Base-by-base conservation (phyloP, 2,329 filamentous ascomycete genomes). In the Nothophaeocryptopus gaeumannii region DNA sequence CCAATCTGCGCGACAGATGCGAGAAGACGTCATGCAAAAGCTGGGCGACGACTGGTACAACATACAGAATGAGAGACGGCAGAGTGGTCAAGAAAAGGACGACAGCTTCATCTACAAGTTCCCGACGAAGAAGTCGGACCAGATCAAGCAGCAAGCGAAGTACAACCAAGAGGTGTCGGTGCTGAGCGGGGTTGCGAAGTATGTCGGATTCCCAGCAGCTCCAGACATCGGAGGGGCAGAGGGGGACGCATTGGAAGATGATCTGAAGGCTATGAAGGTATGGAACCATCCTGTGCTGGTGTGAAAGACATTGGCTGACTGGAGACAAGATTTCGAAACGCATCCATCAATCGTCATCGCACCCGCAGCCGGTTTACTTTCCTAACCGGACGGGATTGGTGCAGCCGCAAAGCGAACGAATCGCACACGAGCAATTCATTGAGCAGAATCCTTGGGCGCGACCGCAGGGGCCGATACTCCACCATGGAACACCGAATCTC, bases 141-240 rank as follows among this genome's bases (percentile, higher is more conserved):
- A 92, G 63, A 80, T 95, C 53, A 79, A 83, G 54, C 88, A 96
- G 55, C 91, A 95, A 60, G 81, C 90, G 42, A 87, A 91, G 39
- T 97, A 97, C 74, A 97, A 96, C 68, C 88, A 86, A 58, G 93
- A 99, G 68, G 91, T 99, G 4, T 95, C 91, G 0, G 83, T 96
- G 26, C 74, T 99, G 50, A 85, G 91, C 5, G 92, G 92, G 33
- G 79, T 97, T 44, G 91, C 92, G 32, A 97, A 96, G 72, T 91
- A 96, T 67, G 85, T 95, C 63, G 93, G 93, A 16, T 99, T 99
- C 71, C 93, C 93, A 32, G 91, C 92, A 30, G 93, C 91, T n/a
- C 93, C 93, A 14, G 79, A 88, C 31, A 85, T 99, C 71, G 78
- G 78, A 50, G 80, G 87, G 36, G 87, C 88, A 20, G 84, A 85